phyloP scores from a whole-genome alignment of 768 basidiomycete genomes.

The Hygrocybe punicea region DNA sequence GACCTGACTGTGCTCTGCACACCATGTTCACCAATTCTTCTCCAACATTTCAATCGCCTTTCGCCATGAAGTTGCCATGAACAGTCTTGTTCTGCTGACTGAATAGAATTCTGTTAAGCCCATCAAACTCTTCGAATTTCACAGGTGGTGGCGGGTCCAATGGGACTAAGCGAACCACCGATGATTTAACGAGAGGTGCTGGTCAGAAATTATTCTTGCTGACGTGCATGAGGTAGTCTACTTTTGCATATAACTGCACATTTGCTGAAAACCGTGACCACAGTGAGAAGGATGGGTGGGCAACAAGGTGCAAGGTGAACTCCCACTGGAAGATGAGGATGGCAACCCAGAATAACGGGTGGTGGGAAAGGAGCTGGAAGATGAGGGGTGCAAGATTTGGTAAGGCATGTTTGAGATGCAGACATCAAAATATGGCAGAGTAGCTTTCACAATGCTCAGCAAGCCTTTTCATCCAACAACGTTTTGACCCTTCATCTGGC shows the following conservation, averaged over 20 bases:
- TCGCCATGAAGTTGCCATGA: slow-evolving; percentile 87
- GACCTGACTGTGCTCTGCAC: slow-evolving; percentile 73
- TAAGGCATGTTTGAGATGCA: slow-evolving; percentile 99
- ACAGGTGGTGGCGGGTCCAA: slow-evolving; percentile 94
- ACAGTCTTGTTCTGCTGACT: slow-evolving; percentile 86
- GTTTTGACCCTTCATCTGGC: slow-evolving; percentile 26
- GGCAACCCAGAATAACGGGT: slow-evolving; percentile 87
- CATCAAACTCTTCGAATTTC: slow-evolving; percentile 97
- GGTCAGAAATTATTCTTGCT: slow-evolving; percentile 97
- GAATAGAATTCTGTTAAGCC: slow-evolving; percentile 87
- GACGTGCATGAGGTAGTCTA: slow-evolving; percentile 94
- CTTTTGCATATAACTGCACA: slow-evolving; percentile 95
- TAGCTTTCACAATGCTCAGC: slow-evolving; percentile 82
- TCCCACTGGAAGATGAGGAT: slow-evolving; percentile 99
- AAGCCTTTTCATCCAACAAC: slow-evolving; percentile 31
- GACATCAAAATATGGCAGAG: slow-evolving; percentile 96
- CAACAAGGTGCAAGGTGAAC: slow-evolving; percentile 90
- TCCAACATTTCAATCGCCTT: slow-evolving; percentile 91
- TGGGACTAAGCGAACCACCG: slow-evolving; percentile 87
- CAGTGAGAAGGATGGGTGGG: slow-evolving; percentile 72
- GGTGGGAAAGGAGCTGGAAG: slow-evolving; percentile 94
- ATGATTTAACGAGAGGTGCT: slow-evolving; percentile 90
- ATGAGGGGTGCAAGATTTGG: slow-evolving; percentile 96
- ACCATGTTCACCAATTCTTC: slow-evolving; percentile 90
- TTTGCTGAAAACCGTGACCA: slow-evolving; percentile 98